These are phyloP conservation scores for Neurospora sp. DNA, from an alignment of 495 filamentous ascomycete species.

Conservation along the genomic window DNA sequence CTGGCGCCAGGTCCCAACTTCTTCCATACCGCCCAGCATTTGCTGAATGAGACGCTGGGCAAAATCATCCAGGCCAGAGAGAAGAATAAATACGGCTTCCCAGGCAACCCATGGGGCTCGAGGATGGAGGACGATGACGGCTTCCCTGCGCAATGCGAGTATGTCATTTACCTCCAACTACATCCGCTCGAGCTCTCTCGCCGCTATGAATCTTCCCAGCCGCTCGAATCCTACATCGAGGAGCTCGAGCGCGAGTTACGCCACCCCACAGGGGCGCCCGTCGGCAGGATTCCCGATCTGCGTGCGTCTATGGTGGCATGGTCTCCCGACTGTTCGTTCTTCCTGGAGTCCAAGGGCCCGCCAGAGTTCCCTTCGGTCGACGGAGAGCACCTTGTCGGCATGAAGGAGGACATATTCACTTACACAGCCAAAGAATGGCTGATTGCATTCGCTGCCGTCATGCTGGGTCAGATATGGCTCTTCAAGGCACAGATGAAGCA, in stretches of 20 bases:
- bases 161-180: conserved; percentile 78
- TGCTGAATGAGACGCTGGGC: conserved; percentile 63
- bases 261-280: conserved; percentile 70
- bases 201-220: conserved; percentile 19
- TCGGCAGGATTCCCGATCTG: conserved; percentile 55
- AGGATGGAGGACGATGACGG: conserved; percentile 47
- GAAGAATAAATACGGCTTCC: conserved; percentile 32
- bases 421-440: conserved; percentile 56
- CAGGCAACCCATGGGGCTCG: conserved; percentile 50
- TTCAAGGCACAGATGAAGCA: conserved; percentile 83
- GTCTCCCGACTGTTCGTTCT: conserved; percentile 87
- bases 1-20: conserved; percentile 55
- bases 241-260: conserved; percentile 77
- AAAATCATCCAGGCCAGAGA: conserved; percentile 54
- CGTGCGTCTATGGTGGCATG: conserved; percentile 79
- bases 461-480: conserved; percentile 62
- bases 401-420: conserved; percentile 68
- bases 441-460: conserved; percentile 51
- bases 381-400: conserved; percentile 58
- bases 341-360: conserved; percentile 79
- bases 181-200: conserved; percentile 45
- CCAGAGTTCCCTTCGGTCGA: conserved; percentile 58
- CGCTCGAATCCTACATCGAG: conserved; percentile 35
- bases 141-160: conserved; percentile 72
- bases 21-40: conserved; percentile 53